Base-by-base conservation (phyloP, 140 eudicot species). In the Ambrosia hybrid region DNA sequence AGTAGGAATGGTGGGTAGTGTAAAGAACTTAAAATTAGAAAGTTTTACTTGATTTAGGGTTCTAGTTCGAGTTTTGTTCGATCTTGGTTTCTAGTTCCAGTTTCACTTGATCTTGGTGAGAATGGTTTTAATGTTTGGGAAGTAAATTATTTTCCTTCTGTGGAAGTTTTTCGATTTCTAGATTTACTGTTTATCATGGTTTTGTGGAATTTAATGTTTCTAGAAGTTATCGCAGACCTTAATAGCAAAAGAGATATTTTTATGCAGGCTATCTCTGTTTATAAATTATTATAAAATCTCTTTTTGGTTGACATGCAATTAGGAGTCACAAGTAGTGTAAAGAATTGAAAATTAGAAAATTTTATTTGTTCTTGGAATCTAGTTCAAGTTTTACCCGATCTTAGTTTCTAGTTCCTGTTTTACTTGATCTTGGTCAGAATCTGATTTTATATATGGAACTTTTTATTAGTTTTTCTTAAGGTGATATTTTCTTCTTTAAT, bases 341-440 rank as follows among this genome's bases (percentile, higher is more conserved):
- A 46, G 7, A 15, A 49, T 1, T 48, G 46, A 49, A 59, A 68
- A 0, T 68, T 59, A 5, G 53, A 36, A 5, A 9, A 1, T 46
- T 58, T 59, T 68, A 17, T 13, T 51, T 7, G 70, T 68, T 68
- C 64, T 59, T 68, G 45, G 5, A 9, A 45, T 7, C n/a, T 36
- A 16, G n/a, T 76, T 43, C 48, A 8, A 43, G 48, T 43, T 43
- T 43, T 43, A 49, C 13, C 9, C 55, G 14, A 49, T 49, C 14
- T 49, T 49, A 9, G 9, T 43, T 6, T 43, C 48, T 43, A 43
- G 48, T 43, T 38, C 9, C 13, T 2, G 67, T 60, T 34, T 60
- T 60, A 60, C 45, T 34, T 45, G 43, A 34, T 60, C 46, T 60
- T 7, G 55, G 14, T 49, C 9, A 43, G 48, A 43, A 7, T 43